Percentiles rank a stretch among this genome's conserved stretches.
Conservation (phyloP, 768 basidiomycete genomes). For the Neoboletus brunneissimus region DNA sequence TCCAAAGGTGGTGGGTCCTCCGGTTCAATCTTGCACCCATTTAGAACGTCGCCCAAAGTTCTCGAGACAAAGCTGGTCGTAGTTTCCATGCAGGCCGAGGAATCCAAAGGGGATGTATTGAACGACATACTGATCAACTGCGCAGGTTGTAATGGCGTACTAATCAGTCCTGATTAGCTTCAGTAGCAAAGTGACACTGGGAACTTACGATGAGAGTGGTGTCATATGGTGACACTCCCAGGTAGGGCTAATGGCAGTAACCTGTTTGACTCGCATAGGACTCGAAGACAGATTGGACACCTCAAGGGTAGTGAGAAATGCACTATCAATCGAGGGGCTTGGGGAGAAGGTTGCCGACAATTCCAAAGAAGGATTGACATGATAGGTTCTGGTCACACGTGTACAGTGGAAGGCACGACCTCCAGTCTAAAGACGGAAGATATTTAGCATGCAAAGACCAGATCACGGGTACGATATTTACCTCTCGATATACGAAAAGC, state of each 20-base stretch:
- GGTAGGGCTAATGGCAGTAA: constrained; percentile 63
- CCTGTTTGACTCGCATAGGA: constrained; percentile 49
- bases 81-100: constrained; percentile 38
- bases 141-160: constrained; percentile 42
- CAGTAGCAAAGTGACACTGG: neutral
- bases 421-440: constrained; percentile 38
- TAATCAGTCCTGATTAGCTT: constrained; percentile 25
- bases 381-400: constrained; percentile 51
- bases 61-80: constrained; percentile 49
- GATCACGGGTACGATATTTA: constrained; percentile 21
- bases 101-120: constrained; percentile 39
- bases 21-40: constrained; percentile 40
- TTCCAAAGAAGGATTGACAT: constrained; percentile 59
- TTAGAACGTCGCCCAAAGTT: constrained; percentile 50
- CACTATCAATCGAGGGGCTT: constrained; percentile 43
- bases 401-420: constrained; percentile 55
- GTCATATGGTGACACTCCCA: constrained; percentile 57
- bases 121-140: constrained; percentile 50
- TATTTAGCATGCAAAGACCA: neutral
- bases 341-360: constrained; percentile 52
- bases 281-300: constrained; percentile 48
- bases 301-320: constrained; percentile 55
- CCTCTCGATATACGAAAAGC: constrained; percentile 68
- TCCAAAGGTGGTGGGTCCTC: constrained; percentile 52
- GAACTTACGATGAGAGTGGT: constrained; percentile 43